Evolutionary conservation across 257 asterid genomes (phyloP).

Genomic region (Nemophila menziesii): DNA sequence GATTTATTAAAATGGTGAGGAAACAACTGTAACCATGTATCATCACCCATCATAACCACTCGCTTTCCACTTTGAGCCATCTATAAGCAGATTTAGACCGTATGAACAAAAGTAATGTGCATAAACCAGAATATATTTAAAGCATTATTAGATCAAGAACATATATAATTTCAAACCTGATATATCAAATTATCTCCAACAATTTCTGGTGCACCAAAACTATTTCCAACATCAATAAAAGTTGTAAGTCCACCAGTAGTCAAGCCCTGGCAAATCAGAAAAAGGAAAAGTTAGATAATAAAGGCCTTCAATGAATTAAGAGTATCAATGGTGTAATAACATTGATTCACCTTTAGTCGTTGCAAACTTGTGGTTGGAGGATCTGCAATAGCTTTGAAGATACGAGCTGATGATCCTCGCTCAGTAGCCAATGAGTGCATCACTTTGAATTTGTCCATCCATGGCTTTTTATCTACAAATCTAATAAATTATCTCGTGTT

Average conservation of each 20-base stretch:
- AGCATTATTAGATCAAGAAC: slow-evolving; percentile 4
- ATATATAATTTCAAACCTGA: slow-evolving; percentile 41
- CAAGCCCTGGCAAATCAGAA: slow-evolving; percentile 59
- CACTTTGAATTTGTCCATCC: slow-evolving; percentile 89
- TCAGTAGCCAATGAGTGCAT: slow-evolving; percentile 58
- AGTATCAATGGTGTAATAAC: background rate
- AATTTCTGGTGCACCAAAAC: slow-evolving; percentile 98
- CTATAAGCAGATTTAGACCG: slow-evolving; percentile 23
- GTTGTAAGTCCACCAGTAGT: slow-evolving; percentile 99
- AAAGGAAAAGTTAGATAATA: background rate
- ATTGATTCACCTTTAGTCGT: slow-evolving; percentile 75
- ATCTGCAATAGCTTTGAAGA: slow-evolving; percentile 90
- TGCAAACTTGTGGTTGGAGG: slow-evolving; percentile 98
- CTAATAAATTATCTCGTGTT: too few relatives aligned
- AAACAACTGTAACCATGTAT: slow-evolving; percentile 90
- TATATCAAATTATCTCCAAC: slow-evolving; percentile 84
- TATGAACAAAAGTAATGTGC: background rate
- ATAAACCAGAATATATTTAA: background rate
- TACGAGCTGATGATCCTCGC: slow-evolving; percentile 47
- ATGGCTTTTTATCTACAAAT: slow-evolving; percentile 61
- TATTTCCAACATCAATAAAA: slow-evolving; percentile 89
- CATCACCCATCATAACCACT: slow-evolving; percentile 98
- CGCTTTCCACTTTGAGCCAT: slow-evolving; percentile 80
- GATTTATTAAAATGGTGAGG: slow-evolving; percentile 66
- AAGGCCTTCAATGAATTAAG: background rate